Evolutionary conservation across 345 rosid species (phyloP).

Genomic region (Kandelia obovata): DNA sequence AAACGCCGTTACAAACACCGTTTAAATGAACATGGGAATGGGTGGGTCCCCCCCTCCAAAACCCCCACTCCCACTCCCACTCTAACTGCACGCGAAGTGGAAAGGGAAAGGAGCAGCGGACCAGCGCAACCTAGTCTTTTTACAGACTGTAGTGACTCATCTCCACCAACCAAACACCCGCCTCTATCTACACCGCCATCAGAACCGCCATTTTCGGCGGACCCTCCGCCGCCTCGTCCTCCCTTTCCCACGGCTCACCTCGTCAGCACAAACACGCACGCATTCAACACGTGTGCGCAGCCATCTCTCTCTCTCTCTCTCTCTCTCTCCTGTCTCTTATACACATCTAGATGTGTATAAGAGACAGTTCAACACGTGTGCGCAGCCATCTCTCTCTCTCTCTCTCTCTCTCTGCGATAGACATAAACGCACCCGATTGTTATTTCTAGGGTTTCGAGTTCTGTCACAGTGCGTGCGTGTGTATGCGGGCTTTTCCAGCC

Average conservation of each 20-base stretch:
- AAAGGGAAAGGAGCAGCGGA: too few species aligned
- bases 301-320: neutral
- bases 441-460: slow-evolving; percentile 1
- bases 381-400: too few species aligned
- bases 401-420: neutral
- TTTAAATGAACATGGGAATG: neutral
- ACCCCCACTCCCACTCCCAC: neutral
- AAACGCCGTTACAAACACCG: neutral
- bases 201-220: slow-evolving; percentile 40
- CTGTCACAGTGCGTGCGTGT: neutral
- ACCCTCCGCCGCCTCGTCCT: neutral
- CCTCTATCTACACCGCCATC: slow-evolving; percentile 14
- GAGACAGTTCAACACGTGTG: too few species aligned
- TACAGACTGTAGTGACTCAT: slow-evolving; percentile 48
- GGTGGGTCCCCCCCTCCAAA: neutral
- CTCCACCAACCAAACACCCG: slow-evolving; percentile 29
- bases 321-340: too few species aligned
- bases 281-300: too few species aligned
- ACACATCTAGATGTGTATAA: too few species aligned
- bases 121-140: slow-evolving; percentile 17
- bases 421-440: neutral
- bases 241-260: slow-evolving; percentile 9
- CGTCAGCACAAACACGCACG: too few species aligned
- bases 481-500: too few species aligned
- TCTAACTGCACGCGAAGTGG: too few species aligned